Conservation (phyloP, 2,329 filamentous ascomycete genomes). For the Paraphaeosphaeria sporulosa region DNA sequence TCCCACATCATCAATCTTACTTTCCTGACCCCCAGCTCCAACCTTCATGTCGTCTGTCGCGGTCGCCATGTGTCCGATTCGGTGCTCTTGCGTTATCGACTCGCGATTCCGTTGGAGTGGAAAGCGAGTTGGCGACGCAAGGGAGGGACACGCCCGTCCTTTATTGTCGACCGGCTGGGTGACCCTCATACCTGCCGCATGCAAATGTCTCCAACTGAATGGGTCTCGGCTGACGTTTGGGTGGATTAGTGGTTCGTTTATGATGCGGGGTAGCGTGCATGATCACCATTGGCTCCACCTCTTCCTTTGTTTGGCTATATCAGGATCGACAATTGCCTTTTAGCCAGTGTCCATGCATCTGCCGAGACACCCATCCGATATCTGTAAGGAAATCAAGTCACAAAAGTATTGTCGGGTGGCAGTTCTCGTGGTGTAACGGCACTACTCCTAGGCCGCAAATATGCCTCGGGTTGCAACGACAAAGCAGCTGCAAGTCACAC, state of each 20-base stretch:
- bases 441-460: neutral
- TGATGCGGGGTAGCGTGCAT: conserved; percentile 9
- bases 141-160: neutral
- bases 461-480: neutral
- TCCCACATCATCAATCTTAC: conserved; percentile 32
- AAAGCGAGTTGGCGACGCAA: neutral
- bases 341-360: conserved; percentile 7
- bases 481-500: neutral
- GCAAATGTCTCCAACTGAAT: conserved; percentile 3
- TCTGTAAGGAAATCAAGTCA: neutral
- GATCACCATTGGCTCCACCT: conserved; percentile 9
- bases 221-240: conserved; percentile 7
- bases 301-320: conserved; percentile 7
- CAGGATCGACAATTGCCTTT: neutral
- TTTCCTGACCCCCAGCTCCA: conserved; percentile 19
- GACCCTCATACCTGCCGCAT: neutral
- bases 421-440: neutral
- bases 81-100: too few species aligned
- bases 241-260: neutral
- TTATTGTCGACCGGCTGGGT: neutral
- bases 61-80: conserved; percentile 7
- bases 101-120: neutral
- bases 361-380: conserved; percentile 6
- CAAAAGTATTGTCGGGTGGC: neutral
- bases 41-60: conserved; percentile 26